Conservation (phyloP, 1,139 yeast genomes). For the Yamadazyma spencermartinsiae region DNA sequence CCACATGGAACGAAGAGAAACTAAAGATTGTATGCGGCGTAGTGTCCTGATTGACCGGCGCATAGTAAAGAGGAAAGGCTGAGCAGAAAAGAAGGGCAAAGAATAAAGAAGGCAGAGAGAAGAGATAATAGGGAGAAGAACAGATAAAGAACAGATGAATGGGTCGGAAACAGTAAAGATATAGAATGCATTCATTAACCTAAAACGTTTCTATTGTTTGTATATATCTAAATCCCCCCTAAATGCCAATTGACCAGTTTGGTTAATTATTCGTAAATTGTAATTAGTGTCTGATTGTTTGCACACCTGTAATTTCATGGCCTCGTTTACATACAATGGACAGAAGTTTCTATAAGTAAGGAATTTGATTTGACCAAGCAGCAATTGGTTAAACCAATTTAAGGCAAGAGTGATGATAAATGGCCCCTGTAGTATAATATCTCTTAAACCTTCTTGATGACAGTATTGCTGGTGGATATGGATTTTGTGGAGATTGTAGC, state of each 20-base stretch:
- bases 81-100: too few species aligned
- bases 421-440: constrained; percentile 79
- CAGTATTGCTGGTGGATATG: constrained; percentile 69
- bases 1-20: too few species aligned
- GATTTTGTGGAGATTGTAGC: constrained; percentile 80
- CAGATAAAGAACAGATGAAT: too few species aligned
- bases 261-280: neutral
- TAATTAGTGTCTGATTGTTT: neutral
- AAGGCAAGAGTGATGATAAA: constrained; percentile 60
- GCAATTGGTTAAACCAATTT: constrained; percentile 41
- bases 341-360: constrained; percentile 50
- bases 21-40: too few species aligned
- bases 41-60: too few species aligned
- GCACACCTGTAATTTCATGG: constrained; percentile 1
- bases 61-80: too few species aligned
- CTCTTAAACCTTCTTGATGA: constrained; percentile 57
- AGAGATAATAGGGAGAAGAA: too few species aligned
- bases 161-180: too few species aligned
- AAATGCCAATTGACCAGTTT: neutral
- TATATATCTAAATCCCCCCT: neutral
- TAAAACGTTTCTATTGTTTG: too few species aligned
- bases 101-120: too few species aligned
- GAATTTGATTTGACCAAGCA: constrained; percentile 19
- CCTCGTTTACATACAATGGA: constrained; percentile 28
- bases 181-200: too few species aligned